phyloP scores from a whole-genome alignment of 2,329 filamentous ascomycete genomes.

The Cytospora chrysosperma region DNA sequence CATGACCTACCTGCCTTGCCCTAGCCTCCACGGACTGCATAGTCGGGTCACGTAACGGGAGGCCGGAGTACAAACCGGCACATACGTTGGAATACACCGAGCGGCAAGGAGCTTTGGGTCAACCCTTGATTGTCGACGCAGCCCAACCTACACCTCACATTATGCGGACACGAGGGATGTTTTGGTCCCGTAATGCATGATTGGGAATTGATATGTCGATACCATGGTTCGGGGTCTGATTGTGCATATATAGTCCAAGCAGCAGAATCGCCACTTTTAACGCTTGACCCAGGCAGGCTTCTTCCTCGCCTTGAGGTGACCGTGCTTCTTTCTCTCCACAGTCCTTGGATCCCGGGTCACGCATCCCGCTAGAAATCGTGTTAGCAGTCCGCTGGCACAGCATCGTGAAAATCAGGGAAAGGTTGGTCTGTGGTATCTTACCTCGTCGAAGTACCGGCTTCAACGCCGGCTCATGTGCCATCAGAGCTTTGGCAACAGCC shows the following conservation, averaged over 20 bases:
- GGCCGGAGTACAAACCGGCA: slow-evolving; percentile 29
- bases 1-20: slow-evolving; percentile 38
- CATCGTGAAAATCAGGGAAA: neutral
- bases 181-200: neutral
- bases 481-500: slow-evolving; percentile 81
- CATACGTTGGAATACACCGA: slow-evolving; percentile 1
- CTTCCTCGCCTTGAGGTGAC: slow-evolving; percentile 95
- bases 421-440: slow-evolving; percentile 47
- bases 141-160: slow-evolving; percentile 4
- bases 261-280: slow-evolving; percentile 35
- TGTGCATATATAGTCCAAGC: slow-evolving; percentile 1
- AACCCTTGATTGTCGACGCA: neutral
- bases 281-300: slow-evolving; percentile 97
- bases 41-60: slow-evolving; percentile 36
- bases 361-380: slow-evolving; percentile 69
- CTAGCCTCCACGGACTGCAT: slow-evolving; percentile 40
- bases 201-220: slow-evolving; percentile 2
- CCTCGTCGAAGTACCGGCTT: slow-evolving; percentile 86
- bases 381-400: slow-evolving; percentile 17
- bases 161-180: neutral
- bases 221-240: neutral
- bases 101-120: neutral
- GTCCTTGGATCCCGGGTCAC: slow-evolving; percentile 86
- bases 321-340: slow-evolving; percentile 98
- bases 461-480: slow-evolving; percentile 88